These are phyloP conservation scores for Microstegium vimineum DNA, from an alignment of 176 grass and related monocot species.

Conservation along the genomic window DNA sequence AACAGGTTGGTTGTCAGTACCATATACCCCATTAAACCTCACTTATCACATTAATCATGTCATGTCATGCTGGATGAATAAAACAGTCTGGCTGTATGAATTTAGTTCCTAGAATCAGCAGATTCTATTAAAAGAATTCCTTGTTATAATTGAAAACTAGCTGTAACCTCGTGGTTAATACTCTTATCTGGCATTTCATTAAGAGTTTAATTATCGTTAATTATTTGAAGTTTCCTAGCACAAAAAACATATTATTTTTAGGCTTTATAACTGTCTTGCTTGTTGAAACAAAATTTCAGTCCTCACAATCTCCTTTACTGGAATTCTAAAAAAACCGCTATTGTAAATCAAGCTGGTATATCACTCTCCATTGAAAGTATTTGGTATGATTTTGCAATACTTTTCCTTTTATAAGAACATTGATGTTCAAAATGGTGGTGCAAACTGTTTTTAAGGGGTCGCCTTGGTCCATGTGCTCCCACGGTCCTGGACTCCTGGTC, in stretches of 20 bases:
- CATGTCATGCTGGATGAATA: background rate
- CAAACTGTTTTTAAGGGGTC: background rate
- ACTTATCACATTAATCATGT: slow-evolving; percentile 2
- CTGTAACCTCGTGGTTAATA: background rate
- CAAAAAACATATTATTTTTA: background rate
- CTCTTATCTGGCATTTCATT: slow-evolving; percentile 21
- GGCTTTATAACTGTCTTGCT: background rate
- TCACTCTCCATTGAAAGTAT: background rate
- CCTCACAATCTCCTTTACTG: background rate
- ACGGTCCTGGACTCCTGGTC: background rate
- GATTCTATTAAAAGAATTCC: background rate
- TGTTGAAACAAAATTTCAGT: slow-evolving; percentile 14
- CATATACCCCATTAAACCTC: slow-evolving; percentile 8
- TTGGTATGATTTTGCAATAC: background rate
- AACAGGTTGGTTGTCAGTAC: slow-evolving; percentile 59
- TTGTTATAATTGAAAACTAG: background rate
- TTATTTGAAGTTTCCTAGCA: background rate
- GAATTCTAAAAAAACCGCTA: background rate
- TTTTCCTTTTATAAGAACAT: background rate
- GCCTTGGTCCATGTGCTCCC: background rate
- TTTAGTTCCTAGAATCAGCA: slow-evolving; percentile 18
- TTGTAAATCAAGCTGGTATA: slow-evolving; percentile 12
- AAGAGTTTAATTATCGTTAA: slow-evolving; percentile 8
- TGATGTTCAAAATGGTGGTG: background rate
- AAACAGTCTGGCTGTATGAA: background rate